Percentiles rank a stretch among this genome's conserved stretches.
phyloP scores from a whole-genome alignment of 495 filamentous ascomycete genomes.

The Penicillium fimorum region DNA sequence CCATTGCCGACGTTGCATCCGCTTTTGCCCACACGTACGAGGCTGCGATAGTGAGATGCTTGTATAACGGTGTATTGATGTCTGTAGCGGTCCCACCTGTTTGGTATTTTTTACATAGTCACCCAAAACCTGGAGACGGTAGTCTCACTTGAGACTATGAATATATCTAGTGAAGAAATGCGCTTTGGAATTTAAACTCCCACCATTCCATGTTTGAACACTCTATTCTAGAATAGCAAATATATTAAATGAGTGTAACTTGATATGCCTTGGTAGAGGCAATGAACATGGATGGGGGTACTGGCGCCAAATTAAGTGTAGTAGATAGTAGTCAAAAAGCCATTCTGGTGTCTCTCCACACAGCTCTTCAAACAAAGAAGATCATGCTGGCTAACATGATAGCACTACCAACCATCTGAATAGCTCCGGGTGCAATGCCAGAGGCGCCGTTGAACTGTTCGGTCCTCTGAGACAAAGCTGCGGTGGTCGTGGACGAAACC shows the following conservation, averaged over 20 bases:
- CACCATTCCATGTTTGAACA: background rate
- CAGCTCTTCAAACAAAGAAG: conserved; percentile 1
- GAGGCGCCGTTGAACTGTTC: background rate
- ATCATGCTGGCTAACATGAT: conserved; percentile 4
- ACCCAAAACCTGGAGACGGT: background rate
- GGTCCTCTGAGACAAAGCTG: background rate
- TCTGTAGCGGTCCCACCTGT: background rate
- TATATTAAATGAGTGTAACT: conserved; percentile 7
- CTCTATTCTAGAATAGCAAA: conserved; percentile 7
- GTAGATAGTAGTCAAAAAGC: background rate
- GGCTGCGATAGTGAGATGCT: background rate
- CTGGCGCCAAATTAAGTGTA: background rate
- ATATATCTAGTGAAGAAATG: conserved; percentile 5
- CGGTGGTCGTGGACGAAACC: conserved; percentile 3
- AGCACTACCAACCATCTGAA: background rate
- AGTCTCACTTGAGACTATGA: background rate
- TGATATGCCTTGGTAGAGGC: conserved; percentile 1
- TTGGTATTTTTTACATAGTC: conserved; percentile 3
- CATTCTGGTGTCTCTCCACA: background rate
- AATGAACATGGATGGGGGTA: background rate
- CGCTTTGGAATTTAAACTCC: conserved; percentile 4
- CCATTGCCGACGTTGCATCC: conserved; percentile 4
- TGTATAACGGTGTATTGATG: background rate
- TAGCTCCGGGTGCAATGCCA: background rate
- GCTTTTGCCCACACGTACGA: conserved; percentile 1